A percentile compares a stretch with the other conserved stretches of the same genome.
Conservation (phyloP, 805 yeast species). For the Maudiozyma saulgeensis region DNA sequence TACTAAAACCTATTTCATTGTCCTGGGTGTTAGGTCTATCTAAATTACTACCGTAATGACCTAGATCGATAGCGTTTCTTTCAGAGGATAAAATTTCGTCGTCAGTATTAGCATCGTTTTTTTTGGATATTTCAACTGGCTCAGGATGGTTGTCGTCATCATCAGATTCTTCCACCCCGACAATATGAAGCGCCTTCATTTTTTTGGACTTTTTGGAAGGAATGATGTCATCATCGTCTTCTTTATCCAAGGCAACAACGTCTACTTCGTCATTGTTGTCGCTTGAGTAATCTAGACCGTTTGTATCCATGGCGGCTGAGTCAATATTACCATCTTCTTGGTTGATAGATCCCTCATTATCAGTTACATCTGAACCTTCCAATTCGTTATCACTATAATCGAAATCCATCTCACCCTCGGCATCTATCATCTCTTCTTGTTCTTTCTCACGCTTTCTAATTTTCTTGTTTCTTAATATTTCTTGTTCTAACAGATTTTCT, state of each 20-base stretch:
- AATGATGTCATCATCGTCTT: conserved; percentile 11
- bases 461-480: conserved; percentile 38
- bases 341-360: conserved; percentile 4
- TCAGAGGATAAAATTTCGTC: background rate
- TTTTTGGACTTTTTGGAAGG: conserved; percentile 1
- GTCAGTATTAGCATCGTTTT: background rate
- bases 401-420: conserved; percentile 8
- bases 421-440: conserved; percentile 24
- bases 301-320: background rate
- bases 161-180: conserved; percentile 1
- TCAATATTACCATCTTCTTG: conserved; percentile 6
- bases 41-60: conserved; percentile 23
- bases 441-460: conserved; percentile 37
- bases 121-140: conserved; percentile 4
- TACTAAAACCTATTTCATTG: background rate
- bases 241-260: conserved; percentile 15
- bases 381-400: conserved; percentile 18
- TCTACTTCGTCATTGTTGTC: conserved; percentile 7
- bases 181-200: background rate
- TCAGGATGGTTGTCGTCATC: conserved; percentile 1
- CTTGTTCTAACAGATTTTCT: conserved; percentile 36
- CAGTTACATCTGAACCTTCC: conserved; percentile 5
- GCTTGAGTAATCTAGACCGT: background rate
- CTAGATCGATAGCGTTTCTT: conserved; percentile 19
- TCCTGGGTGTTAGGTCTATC: background rate